phyloP scores from a whole-genome alignment of 1,139 yeast genomes.

The Yamadazyma conglobata region DNA sequence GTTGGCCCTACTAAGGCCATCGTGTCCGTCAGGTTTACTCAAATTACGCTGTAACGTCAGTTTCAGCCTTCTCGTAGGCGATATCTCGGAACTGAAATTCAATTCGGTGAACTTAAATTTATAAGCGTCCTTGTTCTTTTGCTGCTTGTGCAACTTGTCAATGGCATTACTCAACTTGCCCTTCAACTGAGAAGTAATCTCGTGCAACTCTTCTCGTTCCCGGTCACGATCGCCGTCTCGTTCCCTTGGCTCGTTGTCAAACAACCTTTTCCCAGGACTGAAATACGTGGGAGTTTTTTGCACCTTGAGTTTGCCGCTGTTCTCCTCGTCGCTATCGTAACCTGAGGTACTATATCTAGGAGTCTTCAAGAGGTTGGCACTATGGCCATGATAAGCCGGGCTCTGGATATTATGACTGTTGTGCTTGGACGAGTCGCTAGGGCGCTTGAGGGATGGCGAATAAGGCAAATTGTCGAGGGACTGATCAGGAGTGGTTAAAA shows the following conservation, averaged over 20 bases:
- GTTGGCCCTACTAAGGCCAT: constrained; percentile 24
- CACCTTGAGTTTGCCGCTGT: constrained; percentile 20
- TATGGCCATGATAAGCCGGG: constrained; percentile 5
- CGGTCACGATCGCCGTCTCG: too few species aligned
- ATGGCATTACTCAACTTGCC: constrained; percentile 38
- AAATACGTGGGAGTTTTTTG: constrained; percentile 42
- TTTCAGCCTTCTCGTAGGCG: constrained; percentile 28
- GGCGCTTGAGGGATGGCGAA: constrained; percentile 39
- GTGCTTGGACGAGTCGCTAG: constrained; percentile 3
- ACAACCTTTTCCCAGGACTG: constrained; percentile 38
- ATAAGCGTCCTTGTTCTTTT: constrained; percentile 15
- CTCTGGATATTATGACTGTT: constrained; percentile 6
- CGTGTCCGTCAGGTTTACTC: constrained; percentile 3
- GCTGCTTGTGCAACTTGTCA: constrained; percentile 32
- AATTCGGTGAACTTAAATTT: constrained; percentile 33
- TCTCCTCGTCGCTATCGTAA: constrained; percentile 25
- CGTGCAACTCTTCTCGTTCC: constrained; percentile 30
- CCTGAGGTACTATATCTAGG: constrained; percentile 27
- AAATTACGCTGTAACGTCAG: constrained; percentile 15
- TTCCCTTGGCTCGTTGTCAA: constrained; percentile 14
- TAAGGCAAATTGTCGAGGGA: constrained; percentile 27
- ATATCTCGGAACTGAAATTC: constrained; percentile 26
- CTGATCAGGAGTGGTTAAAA: constrained; percentile 34
- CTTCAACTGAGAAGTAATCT: constrained; percentile 39
- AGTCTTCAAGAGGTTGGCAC: constrained; percentile 28